Evolutionary conservation across 352 stramenopile genomes (phyloP), one percentile per base, ranked within the genome.

Genomic region (Globisporangium cystogenes): DNA sequence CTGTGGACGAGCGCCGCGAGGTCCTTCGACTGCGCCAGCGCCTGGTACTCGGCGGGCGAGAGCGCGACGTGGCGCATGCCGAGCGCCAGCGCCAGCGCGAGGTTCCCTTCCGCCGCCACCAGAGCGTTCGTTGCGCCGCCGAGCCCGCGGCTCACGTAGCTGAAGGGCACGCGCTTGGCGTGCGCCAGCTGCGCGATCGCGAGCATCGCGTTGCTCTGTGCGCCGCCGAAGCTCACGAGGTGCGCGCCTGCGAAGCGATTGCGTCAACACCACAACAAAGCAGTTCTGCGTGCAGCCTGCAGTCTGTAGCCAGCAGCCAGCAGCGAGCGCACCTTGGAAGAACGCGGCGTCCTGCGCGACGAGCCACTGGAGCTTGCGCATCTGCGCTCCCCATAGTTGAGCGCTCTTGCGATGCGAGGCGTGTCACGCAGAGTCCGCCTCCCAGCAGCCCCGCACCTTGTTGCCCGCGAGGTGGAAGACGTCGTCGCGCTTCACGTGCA

Each of bases 141-240:
- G 33, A 89, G 35, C 7, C 57, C 55, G 24, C 80, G 75, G 60
- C 73, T 88, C 41, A 93, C 92, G 52, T 95, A 95, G n/a, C 78
- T 90, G 65, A 95, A 95, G 15, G 84, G 82, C 23, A 89, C 69
- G 37, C 44, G 47, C 63, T 80, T 82, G n/a, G 62, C 62, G 44
- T 86, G 65, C n/a, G 84, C 80, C 33, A 95, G 50, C 58, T 95
- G 84, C 7, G 84, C 84, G 48, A 95, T 68, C 11, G 84, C 82
- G 39, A 93, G 58, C 84, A 95, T 95, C 36, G 84, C 84, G 52
- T 95, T 95, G 59, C 84, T 95, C 57, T 93, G 82, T 12, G 83
- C 68, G 1, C 84, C 84, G 18, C 84, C 84, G 50, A 75, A 93
- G 65, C 82, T 95, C 37, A 87, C 59, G 24, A 95, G 49, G 49